phyloP scores from a whole-genome alignment of 2,329 filamentous ascomycete genomes.

The Claviceps arundinis region DNA sequence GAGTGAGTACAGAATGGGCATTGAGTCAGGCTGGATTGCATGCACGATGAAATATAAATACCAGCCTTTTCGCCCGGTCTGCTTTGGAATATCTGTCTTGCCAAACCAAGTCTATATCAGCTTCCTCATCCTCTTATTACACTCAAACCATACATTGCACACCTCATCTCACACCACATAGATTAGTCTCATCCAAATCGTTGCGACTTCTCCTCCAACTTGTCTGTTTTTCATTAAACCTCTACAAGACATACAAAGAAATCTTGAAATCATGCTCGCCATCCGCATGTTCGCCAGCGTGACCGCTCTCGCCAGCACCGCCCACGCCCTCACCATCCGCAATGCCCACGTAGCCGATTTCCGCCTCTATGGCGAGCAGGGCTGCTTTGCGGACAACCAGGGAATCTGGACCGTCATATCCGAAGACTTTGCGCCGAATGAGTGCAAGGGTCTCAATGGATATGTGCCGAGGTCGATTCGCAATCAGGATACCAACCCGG shows the following conservation, averaged over 20 bases:
- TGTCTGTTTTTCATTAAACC: too few species aligned
- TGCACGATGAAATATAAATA: too few species aligned
- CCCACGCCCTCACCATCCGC: constrained; percentile 8
- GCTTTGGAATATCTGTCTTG: too few species aligned
- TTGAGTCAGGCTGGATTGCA: too few species aligned
- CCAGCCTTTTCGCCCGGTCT: too few species aligned
- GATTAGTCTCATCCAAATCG: not conserved
- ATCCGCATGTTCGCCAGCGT: constrained; percentile 6
- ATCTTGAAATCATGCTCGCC: constrained; percentile 6
- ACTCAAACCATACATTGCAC: too few species aligned
- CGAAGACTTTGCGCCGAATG: constrained; percentile 9
- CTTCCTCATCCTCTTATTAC: too few species aligned
- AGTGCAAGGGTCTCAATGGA: constrained; percentile 10
- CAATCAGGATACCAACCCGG: constrained; percentile 7
- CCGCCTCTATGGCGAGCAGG: constrained; percentile 10
- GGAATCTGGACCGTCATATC: constrained; percentile 16
- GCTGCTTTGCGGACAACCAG: constrained; percentile 10
- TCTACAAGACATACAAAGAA: not conserved
- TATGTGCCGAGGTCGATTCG: constrained; percentile 7
- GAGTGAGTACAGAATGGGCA: too few species aligned
- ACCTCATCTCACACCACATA: too few species aligned
- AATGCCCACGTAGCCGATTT: constrained; percentile 15
- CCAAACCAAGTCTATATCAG: too few species aligned
- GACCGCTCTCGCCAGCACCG: constrained; percentile 6
- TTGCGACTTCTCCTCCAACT: not conserved